phyloP scores from a whole-genome alignment of 306 rosid species.

The Cyclanthera cordifolia region DNA sequence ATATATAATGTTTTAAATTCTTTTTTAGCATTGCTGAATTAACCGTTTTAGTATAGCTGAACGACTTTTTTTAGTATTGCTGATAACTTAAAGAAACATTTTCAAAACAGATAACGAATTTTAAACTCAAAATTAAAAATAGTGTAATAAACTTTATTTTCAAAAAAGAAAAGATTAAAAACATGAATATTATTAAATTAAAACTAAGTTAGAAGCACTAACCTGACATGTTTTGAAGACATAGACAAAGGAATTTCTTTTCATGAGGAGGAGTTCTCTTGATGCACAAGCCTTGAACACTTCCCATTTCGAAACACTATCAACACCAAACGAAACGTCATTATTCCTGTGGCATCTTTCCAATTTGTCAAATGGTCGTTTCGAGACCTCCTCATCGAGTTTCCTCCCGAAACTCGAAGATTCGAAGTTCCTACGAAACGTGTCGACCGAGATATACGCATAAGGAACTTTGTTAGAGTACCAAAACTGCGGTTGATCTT shows the following conservation, averaged over 20 bases:
- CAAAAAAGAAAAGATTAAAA: no score
- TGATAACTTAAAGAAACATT: no score
- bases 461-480: constrained; percentile 5
- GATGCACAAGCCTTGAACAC: constrained; percentile 29
- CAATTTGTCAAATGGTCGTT: constrained; percentile 18
- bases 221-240: constrained; percentile 36
- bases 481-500: constrained; percentile 41
- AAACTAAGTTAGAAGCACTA: neutral
- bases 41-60: no score
- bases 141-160: no score
- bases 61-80: no score
- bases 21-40: no score
- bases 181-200: no score
- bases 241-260: constrained; percentile 25
- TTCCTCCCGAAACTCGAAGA: constrained; percentile 22
- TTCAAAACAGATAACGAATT: no score
- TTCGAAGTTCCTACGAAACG: constrained; percentile 23
- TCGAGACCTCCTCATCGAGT: constrained; percentile 20
- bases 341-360: constrained; percentile 11
- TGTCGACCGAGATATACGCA: constrained; percentile 18
- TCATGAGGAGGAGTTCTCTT: constrained; percentile 39
- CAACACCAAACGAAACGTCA: constrained; percentile 16
- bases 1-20: no score
- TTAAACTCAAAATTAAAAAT: no score
- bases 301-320: constrained; percentile 35